Base-by-base conservation (phyloP, 2,329 filamentous ascomycete species). In the Exophiala calicioides region DNA sequence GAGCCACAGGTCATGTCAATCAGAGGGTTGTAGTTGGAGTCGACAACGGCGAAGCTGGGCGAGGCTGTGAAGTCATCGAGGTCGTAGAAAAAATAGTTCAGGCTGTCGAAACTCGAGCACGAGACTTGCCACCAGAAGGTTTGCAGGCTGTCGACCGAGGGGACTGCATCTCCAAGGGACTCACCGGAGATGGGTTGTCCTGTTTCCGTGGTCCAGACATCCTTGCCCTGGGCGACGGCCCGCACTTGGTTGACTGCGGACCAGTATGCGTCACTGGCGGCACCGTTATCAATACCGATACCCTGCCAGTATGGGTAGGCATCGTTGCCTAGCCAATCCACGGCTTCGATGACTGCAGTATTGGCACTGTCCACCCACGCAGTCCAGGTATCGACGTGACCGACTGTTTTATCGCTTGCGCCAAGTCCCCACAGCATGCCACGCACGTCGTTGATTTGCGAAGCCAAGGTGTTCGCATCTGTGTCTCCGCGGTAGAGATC, bases 131-230 rank as follows among this genome's bases (percentile, higher is more conserved):
- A 76, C 86, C 88, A 95, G 78, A 81, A 95, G n/a, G 68, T 78
- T 72, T 87, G 76, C 32, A 90, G 88, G 63, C 91, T 90, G 42
- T 76, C 71, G 23, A 71, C 53, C 26, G 74, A 82, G 4, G 90
- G 75, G 7, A 85, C 76, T 30, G 81, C 87, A 37, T 79, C 64
- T 58, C 82, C 82, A 52, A 77, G 69, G 1, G 71, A 76, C 55
- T 78, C 70, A 45, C 89, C 90, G 60, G 76, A 81, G 42, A 90
- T 81, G 37, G 90, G 89, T 81, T 87, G 93, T 56, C 90, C 90
- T 12, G 88, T 93, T 77, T 95, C 89, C 20, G 89, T 93, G 53
- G 94, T 78, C 87, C 87, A 93, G 58, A 94, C 79, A 13, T 79
- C 74, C 76, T 90, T 91, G 62, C 79, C 79, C 26, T 76, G 72